phyloP scores from a whole-genome alignment of 306 rosid genomes.

The Cucurbita pepo region DNA sequence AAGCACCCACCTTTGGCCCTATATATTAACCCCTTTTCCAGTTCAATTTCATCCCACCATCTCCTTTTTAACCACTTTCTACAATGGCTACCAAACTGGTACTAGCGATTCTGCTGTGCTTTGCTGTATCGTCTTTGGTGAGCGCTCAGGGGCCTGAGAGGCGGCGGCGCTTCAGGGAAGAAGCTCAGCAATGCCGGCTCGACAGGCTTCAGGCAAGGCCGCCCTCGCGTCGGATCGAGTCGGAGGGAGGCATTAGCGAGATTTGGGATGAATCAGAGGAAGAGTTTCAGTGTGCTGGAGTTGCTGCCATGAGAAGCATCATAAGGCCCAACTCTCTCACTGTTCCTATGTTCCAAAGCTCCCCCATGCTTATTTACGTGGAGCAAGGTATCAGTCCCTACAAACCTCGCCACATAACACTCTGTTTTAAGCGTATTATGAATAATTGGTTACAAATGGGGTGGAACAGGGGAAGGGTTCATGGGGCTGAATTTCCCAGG shows the following conservation, averaged over 20 bases:
- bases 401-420: neutral
- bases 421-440: too few species aligned
- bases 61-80: neutral
- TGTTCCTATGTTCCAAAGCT: conserved; percentile 1
- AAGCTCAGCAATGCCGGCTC: conserved; percentile 12
- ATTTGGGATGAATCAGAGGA: conserved; percentile 3
- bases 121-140: neutral
- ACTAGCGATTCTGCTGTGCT: neutral
- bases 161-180: neutral
- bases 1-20: neutral
- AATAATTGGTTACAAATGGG: neutral
- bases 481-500: conserved; percentile 8
- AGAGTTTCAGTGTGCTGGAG: conserved; percentile 13
- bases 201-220: neutral
- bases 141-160: neutral
- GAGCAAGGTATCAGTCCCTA: conserved; percentile 7
- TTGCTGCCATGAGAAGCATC: neutral
- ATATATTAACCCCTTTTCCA: neutral
- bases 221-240: conserved; percentile 4
- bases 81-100: conserved; percentile 6
- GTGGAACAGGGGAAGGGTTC: conserved; percentile 13
- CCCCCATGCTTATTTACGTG: conserved; percentile 7
- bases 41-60: neutral
- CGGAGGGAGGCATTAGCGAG: conserved; percentile 9
- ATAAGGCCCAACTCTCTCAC: conserved; percentile 3